These are phyloP conservation scores for Lanmaoa rubissima DNA, from an alignment of 768 basidiomycete genomes.

Conservation along the genomic window DNA sequence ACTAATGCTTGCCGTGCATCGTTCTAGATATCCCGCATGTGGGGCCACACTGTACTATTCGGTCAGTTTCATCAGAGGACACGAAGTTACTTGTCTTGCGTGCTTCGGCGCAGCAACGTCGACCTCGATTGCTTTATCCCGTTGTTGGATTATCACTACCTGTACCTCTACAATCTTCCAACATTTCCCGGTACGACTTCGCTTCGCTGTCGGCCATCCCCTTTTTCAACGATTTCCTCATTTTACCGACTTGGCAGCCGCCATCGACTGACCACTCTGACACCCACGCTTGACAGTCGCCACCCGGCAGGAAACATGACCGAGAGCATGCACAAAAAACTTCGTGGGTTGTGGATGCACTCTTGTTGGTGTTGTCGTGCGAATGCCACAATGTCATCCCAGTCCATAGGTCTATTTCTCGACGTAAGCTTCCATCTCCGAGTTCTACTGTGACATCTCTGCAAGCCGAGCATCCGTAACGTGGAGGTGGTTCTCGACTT, in stretches of 20 bases:
- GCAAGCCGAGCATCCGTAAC: background rate
- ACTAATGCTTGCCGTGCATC: background rate
- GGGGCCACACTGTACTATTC: background rate
- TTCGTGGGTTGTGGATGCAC: background rate
- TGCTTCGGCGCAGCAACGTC: background rate
- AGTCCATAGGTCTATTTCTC: background rate
- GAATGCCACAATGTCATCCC: background rate
- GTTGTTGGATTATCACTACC: background rate
- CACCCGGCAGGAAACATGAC: background rate
- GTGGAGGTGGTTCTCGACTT: background rate
- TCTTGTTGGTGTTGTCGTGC: background rate
- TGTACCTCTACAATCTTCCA: background rate
- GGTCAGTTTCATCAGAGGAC: background rate
- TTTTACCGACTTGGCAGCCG: background rate
- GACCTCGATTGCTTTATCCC: background rate
- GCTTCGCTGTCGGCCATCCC: background rate
- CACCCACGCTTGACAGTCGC: background rate
- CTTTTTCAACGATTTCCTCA: background rate
- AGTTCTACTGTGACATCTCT: background rate
- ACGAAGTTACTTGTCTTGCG: background rate
- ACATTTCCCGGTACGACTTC: background rate
- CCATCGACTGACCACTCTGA: background rate
- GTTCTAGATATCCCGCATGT: background rate
- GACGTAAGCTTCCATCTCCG: too few species aligned
- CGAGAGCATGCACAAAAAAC: background rate